Percentiles rank a stretch among this genome's conserved stretches.
phyloP scores from a whole-genome alignment of 768 basidiomycete species.

The Crucibulum laeve region DNA sequence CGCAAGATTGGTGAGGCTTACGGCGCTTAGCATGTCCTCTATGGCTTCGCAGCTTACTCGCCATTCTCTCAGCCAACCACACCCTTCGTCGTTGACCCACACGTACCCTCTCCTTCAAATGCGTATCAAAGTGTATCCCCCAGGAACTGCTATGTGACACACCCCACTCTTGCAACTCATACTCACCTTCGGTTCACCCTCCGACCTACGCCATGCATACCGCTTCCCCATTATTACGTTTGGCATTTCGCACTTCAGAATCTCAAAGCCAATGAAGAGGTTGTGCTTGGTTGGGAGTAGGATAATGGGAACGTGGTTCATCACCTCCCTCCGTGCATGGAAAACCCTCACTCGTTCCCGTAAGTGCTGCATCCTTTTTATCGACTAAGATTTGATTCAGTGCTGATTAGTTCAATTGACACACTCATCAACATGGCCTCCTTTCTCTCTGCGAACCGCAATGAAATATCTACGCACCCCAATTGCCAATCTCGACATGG shows the following conservation, averaged over 20 bases:
- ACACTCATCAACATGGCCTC: constrained; percentile 10
- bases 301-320: constrained; percentile 89
- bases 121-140: constrained; percentile 18
- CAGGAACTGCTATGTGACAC: constrained; percentile 11
- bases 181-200: constrained; percentile 43
- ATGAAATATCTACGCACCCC: not conserved
- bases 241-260: constrained; percentile 73
- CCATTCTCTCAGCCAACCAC: constrained; percentile 5
- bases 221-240: constrained; percentile 46
- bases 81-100: constrained; percentile 3
- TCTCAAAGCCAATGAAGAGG: constrained; percentile 76
- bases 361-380: constrained; percentile 30
- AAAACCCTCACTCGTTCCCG: constrained; percentile 54
- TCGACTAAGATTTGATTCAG: constrained; percentile 1
- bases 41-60: too few relatives aligned
- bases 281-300: constrained; percentile 95
- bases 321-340: constrained; percentile 61
- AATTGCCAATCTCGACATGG: not conserved
- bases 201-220: constrained; percentile 67
- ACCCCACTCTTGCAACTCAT: constrained; percentile 30
- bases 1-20: constrained; percentile 66
- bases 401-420: constrained; percentile 14
- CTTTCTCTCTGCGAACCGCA: not conserved
- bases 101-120: constrained; percentile 13
- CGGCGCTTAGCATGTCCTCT: constrained; percentile 46